Evolutionary conservation across 2,329 filamentous ascomycete species (phyloP), one percentile per base, ranked within the genome.

Genomic region (Talaromyces sp.): DNA sequence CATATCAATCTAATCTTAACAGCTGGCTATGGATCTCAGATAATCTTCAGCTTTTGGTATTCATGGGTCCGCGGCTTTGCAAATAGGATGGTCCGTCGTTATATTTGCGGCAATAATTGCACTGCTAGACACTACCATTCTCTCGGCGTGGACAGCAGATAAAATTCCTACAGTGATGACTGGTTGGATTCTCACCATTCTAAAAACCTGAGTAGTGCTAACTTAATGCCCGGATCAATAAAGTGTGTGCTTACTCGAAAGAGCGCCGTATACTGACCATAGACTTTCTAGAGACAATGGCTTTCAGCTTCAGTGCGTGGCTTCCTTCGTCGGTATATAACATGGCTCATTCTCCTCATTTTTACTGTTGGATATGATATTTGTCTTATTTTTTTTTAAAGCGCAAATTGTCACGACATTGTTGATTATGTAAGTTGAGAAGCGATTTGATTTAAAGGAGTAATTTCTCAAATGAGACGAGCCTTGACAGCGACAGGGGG

Each of bases 51-150:
- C 0, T 70, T 85, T 4, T 69, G 78, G 5, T 85, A 84, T 60
- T 83, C 82, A 0, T 86, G 83, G 83, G 78, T 78, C 0, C 85
- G 82, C 1, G 84, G 78, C 82, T 53, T 70, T 71, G 15, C 82
- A 82, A 2, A 77, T 75, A 0, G 72, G 83, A 9, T 85, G 82
- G 82, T 83, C 82, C 0, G 74, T 80, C 0, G 83, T 86, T 45
- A 69, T 85, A 2, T 82, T 84, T 37, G 77, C 74, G 0, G 77
- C 73, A 1, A 61, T 68, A 2, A 53, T 60, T n/a, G 55, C 54
- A 6, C 31, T 62, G 17, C 50, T 51, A 8, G 58, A 53, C 19
- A 60, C 58, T 1, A 60, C 56, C 40, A 62, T 62, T 19, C 58
- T 63, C 0, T 57, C 56, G 31, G 31, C 61, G 9, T 58, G 59